phyloP scores from a whole-genome alignment of 2,329 filamentous ascomycete genomes.

The Metarhizium robertsii region DNA sequence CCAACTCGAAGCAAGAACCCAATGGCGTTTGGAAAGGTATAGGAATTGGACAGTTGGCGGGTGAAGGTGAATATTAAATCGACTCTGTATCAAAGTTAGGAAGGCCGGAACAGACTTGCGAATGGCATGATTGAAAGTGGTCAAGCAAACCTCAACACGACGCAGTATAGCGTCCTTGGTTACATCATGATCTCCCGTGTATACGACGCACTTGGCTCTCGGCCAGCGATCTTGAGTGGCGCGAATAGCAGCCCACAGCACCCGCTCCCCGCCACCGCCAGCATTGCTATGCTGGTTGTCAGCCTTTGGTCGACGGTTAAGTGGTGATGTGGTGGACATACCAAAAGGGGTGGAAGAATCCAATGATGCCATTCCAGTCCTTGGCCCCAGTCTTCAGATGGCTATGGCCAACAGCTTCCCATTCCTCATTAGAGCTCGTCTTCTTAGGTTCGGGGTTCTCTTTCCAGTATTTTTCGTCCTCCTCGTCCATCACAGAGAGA shows the following conservation, averaged over 20 bases:
- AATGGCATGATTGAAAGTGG: neutral
- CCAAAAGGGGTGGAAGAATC: constrained; percentile 98
- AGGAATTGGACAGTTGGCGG: constrained; percentile 77
- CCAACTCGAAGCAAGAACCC: constrained; percentile 80
- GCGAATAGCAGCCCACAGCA: constrained; percentile 90
- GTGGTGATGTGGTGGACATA: constrained; percentile 28
- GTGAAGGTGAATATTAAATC: constrained; percentile 89
- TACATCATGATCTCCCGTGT: constrained; percentile 89
- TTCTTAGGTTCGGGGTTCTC: constrained; percentile 23
- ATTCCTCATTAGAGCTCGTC: constrained; percentile 47
- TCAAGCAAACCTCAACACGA: constrained; percentile 55
- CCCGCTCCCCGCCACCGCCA: constrained; percentile 88
- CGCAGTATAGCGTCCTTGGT: constrained; percentile 70
- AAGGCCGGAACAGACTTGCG: neutral
- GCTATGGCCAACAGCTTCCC: constrained; percentile 63
- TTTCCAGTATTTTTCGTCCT: constrained; percentile 29
- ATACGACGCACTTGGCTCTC: constrained; percentile 80
- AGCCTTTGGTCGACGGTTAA: neutral
- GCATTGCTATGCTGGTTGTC: constrained; percentile 58
- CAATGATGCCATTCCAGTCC: constrained; percentile 77
- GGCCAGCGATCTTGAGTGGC: constrained; percentile 87
- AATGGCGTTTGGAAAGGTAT: constrained; percentile 80
- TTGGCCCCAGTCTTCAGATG: constrained; percentile 28
- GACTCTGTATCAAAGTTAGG: constrained; percentile 39
- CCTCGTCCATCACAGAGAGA: constrained; percentile 38